phyloP scores from a whole-genome alignment of 192 early-diverging fungal species.

The Entophlyctis helioformis region DNA sequence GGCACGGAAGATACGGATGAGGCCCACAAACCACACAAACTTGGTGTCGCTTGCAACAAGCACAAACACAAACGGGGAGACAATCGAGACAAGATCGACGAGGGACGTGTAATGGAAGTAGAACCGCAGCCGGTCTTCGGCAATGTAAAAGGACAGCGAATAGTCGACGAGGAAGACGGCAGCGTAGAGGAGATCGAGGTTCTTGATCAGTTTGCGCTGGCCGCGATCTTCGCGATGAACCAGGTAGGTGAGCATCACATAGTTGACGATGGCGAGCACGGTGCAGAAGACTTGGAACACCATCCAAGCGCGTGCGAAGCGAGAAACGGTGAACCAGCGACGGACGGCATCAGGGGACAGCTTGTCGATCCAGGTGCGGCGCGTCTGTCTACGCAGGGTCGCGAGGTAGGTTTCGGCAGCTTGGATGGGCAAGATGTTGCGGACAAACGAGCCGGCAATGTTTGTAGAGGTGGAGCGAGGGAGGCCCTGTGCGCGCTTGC shows the following conservation, averaged over 20 bases:
- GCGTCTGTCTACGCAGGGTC: slow-evolving; percentile 16
- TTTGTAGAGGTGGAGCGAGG: too few species aligned
- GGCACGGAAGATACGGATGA: slow-evolving; percentile 39
- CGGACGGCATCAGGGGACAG: slow-evolving; percentile 32
- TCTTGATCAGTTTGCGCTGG: slow-evolving; percentile 21
- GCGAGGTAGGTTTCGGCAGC: slow-evolving; percentile 29
- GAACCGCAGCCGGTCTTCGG: slow-evolving; percentile 36
- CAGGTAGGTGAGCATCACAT: slow-evolving; percentile 33
- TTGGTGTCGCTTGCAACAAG: slow-evolving; percentile 18
- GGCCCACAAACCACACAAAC: slow-evolving; percentile 41
- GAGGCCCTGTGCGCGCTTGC: too few species aligned
- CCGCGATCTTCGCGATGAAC: slow-evolving; percentile 16
- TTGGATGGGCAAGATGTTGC: slow-evolving; percentile 11
- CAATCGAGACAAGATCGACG: slow-evolving; percentile 38
- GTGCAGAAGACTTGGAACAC: slow-evolving; percentile 37
- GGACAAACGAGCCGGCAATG: slow-evolving; percentile 5
- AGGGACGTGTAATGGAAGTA: slow-evolving; percentile 35
- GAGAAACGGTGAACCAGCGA: slow-evolving; percentile 22
- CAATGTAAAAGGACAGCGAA: slow-evolving; percentile 31
- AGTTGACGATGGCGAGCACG: slow-evolving; percentile 34
- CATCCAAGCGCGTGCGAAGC: slow-evolving; percentile 36
- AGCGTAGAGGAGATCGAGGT: slow-evolving; percentile 30
- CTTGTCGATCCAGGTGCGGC: slow-evolving; percentile 26
- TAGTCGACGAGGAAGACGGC: slow-evolving; percentile 35
- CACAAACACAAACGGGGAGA: slow-evolving; percentile 40